A percentile compares a stretch with the other conserved stretches of the same genome.
phyloP scores from a whole-genome alignment of 192 early-diverging fungal species.

The Dissophora ornata region DNA sequence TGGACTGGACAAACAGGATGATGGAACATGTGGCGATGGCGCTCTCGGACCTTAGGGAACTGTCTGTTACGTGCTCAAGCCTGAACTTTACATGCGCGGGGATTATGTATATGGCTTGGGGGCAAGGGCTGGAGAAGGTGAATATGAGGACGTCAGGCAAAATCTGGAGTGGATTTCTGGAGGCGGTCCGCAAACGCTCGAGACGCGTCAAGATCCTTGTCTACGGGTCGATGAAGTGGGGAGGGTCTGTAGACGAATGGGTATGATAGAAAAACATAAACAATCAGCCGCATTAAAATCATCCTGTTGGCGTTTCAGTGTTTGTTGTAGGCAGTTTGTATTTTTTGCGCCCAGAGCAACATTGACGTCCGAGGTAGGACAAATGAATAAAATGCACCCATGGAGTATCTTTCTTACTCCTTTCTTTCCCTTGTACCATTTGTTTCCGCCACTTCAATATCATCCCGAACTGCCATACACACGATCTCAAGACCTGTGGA shows the following conservation, averaged over 20 bases:
- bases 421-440: constrained; percentile 1
- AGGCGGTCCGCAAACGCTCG: constrained; percentile 35
- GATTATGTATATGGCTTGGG: constrained; percentile 26
- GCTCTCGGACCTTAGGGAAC: constrained; percentile 23
- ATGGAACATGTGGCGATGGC: constrained; percentile 46
- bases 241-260: constrained; percentile 51
- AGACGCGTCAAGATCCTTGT: constrained; percentile 43
- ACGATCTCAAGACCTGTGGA: too few relatives aligned
- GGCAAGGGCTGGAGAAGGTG: constrained; percentile 31
- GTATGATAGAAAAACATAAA: too few relatives aligned
- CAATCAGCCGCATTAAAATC: too few relatives aligned
- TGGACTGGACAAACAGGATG: constrained; percentile 51
- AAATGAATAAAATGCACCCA: background rate
- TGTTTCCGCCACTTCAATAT: too few relatives aligned
- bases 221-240: constrained; percentile 56
- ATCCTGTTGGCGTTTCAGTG: too few relatives aligned
- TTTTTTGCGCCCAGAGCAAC: too few relatives aligned
- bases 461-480: too few relatives aligned
- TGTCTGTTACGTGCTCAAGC: constrained; percentile 30
- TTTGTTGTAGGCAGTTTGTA: too few relatives aligned
- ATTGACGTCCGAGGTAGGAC: background rate
- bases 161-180: constrained; percentile 45
- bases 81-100: constrained; percentile 30
- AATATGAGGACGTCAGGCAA: constrained; percentile 51
- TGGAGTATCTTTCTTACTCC: background rate